phyloP scores from a whole-genome alignment of 2,329 filamentous ascomycete species.

The Boeremia exigua region DNA sequence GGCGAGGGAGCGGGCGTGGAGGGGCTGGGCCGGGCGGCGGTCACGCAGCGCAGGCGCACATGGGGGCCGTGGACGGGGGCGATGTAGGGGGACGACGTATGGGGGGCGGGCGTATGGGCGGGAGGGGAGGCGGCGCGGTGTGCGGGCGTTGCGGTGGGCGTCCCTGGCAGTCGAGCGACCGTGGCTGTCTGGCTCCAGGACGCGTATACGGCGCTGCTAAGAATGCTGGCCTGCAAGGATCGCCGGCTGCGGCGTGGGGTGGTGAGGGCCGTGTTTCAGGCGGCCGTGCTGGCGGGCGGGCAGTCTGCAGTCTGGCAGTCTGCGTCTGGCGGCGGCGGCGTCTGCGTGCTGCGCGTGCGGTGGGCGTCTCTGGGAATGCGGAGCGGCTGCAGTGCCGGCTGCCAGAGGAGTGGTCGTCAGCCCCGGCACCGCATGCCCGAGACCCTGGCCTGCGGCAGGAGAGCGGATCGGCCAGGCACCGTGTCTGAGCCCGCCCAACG shows the following conservation, averaged over 20 bases:
- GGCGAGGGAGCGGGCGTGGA: conserved; percentile 22
- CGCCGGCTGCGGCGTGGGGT: conserved; percentile 31
- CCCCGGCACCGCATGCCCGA: no score
- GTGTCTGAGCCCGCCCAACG: no score
- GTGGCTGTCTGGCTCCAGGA: conserved; percentile 13
- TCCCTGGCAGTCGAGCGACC: background rate
- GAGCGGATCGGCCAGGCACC: no score
- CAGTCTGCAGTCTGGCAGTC: background rate
- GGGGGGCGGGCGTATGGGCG: background rate
- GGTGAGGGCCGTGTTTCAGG: conserved; percentile 34
- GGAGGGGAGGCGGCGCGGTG: background rate
- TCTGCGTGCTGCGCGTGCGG: no score
- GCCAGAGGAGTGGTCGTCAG: no score
- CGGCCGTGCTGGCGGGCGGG: conserved; percentile 2
- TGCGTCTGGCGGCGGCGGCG: no score
- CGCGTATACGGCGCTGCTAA: conserved; percentile 34
- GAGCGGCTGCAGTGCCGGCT: no score
- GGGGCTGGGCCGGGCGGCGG: conserved; percentile 15
- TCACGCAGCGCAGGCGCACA: conserved; percentile 27
- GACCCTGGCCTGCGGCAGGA: no score
- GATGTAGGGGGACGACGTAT: no score
- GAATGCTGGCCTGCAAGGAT: conserved; percentile 35
- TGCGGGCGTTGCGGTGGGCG: background rate
- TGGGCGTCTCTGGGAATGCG: no score
- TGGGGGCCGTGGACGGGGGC: background rate